Base-by-base conservation (phyloP, 1,139 yeast species). In the Geotrichum fermentans region DNA sequence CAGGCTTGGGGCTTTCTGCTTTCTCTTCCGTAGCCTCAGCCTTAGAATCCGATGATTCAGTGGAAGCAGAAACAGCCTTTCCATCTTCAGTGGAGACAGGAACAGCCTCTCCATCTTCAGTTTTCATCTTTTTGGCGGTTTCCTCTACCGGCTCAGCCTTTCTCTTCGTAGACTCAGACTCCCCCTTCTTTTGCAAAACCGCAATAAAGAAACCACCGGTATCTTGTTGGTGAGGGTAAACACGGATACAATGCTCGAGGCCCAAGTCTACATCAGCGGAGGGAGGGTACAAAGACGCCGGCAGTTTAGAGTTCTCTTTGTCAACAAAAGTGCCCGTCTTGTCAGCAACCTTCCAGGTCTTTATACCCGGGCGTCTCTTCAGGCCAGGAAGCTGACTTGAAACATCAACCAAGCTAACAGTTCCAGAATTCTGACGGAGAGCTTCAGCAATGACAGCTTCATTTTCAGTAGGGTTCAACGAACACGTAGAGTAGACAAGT, bases 201-300 rank as follows among this genome's bases (percentile, higher is more conserved):
- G 97, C 83, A 62, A 94, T 90, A 69, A 92, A 94, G 67, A 94
- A 94, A 0, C 97, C 99, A 60, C 99, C 98, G 37, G 98, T 90
- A 67, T 94, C 90, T 70, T 92, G 98, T 68, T 86, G 87, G 67
- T 94, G 97, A 43, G 97, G 98, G 66, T 92, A 92, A 8, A 94
- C 95, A 70, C 99, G 80, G 61, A 94, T 80, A 74, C 96, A 87
- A 57, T 82, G 73, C 49, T 88, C 82, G 60, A 94, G 77, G 56
- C 82, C 68, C 66, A 86, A 82, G 16, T 62, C 61, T 68, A 2
- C 96, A 55, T 83, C 95, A 41, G 73, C 79, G 14, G 83, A 62
- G 36, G 97, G 97, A 39, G 96, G 92, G 75, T 87, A 92, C 59
- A 80, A 77, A 43, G 86, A 74, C 33, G 73, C 77, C 10, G 78